Evolutionary conservation across 2,329 filamentous ascomycete species (phyloP).

Genomic region (Sporothrix euskadiensis): DNA sequence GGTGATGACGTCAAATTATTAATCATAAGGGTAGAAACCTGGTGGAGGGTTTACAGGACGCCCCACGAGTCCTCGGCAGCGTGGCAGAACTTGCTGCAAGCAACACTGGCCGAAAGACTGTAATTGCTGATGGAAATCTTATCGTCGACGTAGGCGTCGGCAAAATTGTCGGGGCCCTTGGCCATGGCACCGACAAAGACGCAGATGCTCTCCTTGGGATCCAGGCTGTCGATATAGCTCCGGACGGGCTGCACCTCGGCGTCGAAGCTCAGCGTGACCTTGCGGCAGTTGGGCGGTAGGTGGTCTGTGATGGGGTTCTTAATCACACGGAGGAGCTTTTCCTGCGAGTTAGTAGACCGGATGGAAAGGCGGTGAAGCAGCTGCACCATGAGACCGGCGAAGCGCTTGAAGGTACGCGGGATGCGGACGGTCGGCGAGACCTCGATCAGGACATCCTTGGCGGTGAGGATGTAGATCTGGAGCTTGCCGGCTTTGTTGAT

Average conservation of each 20-base stretch:
- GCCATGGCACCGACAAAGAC: constrained; percentile 99
- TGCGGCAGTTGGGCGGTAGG: constrained; percentile 93
- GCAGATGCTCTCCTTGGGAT: constrained; percentile 86
- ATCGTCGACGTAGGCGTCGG: constrained; percentile 91
- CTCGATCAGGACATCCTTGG: constrained; percentile 95
- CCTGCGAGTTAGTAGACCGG: constrained; percentile 92
- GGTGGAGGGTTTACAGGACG: constrained; percentile 64
- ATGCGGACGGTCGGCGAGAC: constrained; percentile 98
- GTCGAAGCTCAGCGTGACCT: constrained; percentile 95
- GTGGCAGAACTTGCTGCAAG: constrained; percentile 99
- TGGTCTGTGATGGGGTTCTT: constrained; percentile 98
- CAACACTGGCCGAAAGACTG: constrained; percentile 94
- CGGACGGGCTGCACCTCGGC: constrained; percentile 81
- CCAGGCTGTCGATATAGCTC: constrained; percentile 81
- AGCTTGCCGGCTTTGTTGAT: constrained; percentile 98
- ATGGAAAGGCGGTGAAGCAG: constrained; percentile 94
- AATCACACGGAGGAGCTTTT: constrained; percentile 96
- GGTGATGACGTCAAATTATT: neutral
- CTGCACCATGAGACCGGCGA: constrained; percentile 98
- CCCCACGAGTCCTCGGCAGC: constrained; percentile 96
- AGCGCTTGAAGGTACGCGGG: constrained; percentile 97
- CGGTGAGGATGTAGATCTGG: constrained; percentile 98
- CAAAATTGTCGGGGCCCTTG: constrained; percentile 93
- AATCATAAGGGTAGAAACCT: no score
- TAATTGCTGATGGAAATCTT: constrained; percentile 98